Evolutionary conservation across 177 flowering plant species (phyloP).

Genomic region (Telopea speciosissima): DNA sequence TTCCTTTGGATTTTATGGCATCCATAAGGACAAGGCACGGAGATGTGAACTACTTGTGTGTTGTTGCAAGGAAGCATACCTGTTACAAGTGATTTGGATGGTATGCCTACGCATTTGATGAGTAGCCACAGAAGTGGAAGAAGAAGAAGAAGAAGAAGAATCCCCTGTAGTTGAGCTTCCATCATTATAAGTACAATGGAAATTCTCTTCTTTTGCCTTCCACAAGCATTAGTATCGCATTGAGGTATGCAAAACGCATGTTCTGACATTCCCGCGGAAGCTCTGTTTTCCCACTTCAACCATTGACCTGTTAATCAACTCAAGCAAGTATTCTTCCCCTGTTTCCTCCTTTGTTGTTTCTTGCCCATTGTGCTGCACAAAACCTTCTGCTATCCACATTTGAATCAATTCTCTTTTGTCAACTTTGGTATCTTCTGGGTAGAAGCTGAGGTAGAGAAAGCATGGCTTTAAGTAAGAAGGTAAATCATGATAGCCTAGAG

Average conservation of each 20-base stretch:
- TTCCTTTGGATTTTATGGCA: no score
- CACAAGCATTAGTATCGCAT: no score
- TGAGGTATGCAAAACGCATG: neutral
- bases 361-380: neutral
- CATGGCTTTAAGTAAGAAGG: slow-evolving; percentile 23
- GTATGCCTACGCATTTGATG: no score
- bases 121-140: no score
- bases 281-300: neutral
- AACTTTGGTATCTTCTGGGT: slow-evolving; percentile 11
- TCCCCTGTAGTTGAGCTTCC: no score
- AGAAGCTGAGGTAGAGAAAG: slow-evolving; percentile 19
- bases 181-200: no score
- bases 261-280: neutral
- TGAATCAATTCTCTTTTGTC: neutral
- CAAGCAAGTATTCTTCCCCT: neutral
- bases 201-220: no score
- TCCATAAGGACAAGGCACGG: no score
- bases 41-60: no score
- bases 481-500: slow-evolving; percentile 23
- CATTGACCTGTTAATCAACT: neutral
- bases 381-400: slow-evolving; percentile 3
- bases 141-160: no score
- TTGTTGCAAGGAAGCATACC: no score
- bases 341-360: neutral
- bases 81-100: no score